Base-by-base conservation (phyloP, 1,284 basidiomycete genomes). In the Irpex lacteus region DNA sequence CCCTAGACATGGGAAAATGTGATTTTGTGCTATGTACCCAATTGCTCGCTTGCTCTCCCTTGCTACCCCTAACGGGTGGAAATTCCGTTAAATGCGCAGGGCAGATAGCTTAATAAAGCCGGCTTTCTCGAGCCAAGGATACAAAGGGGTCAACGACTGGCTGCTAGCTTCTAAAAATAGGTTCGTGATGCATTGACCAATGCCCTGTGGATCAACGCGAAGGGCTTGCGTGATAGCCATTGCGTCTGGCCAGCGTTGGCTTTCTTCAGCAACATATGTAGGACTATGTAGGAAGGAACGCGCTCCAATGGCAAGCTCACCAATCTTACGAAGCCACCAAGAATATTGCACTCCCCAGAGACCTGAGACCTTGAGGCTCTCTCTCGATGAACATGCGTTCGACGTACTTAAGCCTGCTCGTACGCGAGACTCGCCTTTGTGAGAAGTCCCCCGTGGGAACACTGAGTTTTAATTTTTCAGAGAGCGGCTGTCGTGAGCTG, bases 291-390 rank as follows among this genome's bases (percentile, higher is more conserved):
- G 32, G 32, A 34, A 34, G 32, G 7, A 34, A 34, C 32, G 32
- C 32, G 6, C 32, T 6, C 32, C 32, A 34, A 34, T 34, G 32
- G 32, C 32, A 34, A 34, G 18, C 47, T 49, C 15, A 15, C 13
- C 15, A 19, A 19, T 49, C 47, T 15, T 66, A 60, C 36, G 62
- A 49, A 49, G 18, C 18, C 18, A 37, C 19, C 50, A 32, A 11
- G 5, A 18, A 13, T n/a, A 40, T 66, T 44, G 40, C 18, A 68
- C 62, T 69, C n/a, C 66, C 66, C 65, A 66, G 66, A 66, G 68
- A 67, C 68, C 32, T 34, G 32, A 34, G 32, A 34, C 32, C 32
- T 34, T 69, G 68, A 69, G 68, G 68, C 65, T 21, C 36, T 65
- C 63, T 63, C 56, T 56, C 38, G 67, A 59, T 65, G 63, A 32